Evolutionary conservation across 73 alveolate species (phyloP).

Genomic region (Stentor roeselii): DNA sequence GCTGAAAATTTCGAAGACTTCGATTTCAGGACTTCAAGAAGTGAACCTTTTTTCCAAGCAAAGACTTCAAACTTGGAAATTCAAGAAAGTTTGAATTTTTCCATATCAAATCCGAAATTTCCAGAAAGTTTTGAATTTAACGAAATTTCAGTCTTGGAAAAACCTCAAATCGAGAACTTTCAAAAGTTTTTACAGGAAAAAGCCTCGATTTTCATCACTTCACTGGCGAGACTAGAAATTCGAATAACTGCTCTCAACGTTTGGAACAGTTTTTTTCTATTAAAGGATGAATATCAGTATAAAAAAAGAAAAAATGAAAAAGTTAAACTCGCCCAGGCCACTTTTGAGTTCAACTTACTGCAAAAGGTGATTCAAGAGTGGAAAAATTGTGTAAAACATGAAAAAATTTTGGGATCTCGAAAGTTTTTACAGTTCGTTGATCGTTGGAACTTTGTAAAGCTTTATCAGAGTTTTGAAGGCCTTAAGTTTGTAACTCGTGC

Average conservation of each 20-base stretch:
- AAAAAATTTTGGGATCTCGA: not conserved
- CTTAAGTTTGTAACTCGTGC: not conserved
- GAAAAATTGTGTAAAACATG: not conserved
- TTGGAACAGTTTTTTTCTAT: not conserved
- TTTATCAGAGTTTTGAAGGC: not conserved
- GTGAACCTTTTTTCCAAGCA: not conserved
- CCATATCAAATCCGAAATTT: too few relatives aligned
- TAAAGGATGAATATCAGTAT: too few relatives aligned
- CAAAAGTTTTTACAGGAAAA: too few relatives aligned
- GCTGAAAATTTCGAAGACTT: not conserved
- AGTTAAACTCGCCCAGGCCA: not conserved
- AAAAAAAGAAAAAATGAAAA: too few relatives aligned
- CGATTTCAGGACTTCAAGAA: not conserved
- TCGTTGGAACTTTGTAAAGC: not conserved
- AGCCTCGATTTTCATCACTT: not conserved
- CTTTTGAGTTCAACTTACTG: not conserved
- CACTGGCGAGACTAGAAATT: not conserved
- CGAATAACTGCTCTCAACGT: not conserved
- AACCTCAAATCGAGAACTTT: not conserved
- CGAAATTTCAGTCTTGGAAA: not conserved
- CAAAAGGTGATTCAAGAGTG: not conserved
- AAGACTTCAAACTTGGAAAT: not conserved
- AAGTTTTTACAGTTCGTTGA: too few relatives aligned
- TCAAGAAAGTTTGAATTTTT: not conserved
- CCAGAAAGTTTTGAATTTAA: not conserved